Percentiles rank a stretch among this genome's conserved stretches.
Evolutionary conservation across 345 rosid genomes (phyloP).

Genomic region (Chamaenerion angustifolium): DNA sequence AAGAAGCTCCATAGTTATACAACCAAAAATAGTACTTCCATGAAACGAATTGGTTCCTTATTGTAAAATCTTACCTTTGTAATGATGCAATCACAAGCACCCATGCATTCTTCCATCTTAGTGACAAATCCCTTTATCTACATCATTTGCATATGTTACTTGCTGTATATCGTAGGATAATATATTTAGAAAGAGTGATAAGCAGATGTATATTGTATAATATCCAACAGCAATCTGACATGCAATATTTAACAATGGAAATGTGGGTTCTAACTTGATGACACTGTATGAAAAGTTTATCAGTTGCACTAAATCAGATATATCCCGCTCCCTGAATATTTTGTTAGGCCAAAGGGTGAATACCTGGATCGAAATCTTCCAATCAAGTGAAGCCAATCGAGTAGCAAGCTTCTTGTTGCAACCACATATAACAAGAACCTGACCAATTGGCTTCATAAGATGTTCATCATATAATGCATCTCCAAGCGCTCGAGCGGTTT

Average conservation of each 20-base stretch:
- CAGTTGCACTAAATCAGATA: too few relatives aligned
- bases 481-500: slow-evolving; percentile 79
- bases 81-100: slow-evolving; percentile 95
- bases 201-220: too few relatives aligned
- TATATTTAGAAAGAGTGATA: too few relatives aligned
- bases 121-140: slow-evolving; percentile 89
- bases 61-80: slow-evolving; percentile 51
- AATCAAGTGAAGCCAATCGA: slow-evolving; percentile 53
- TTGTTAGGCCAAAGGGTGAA: too few relatives aligned
- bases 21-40: not conserved
- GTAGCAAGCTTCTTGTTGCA: slow-evolving; percentile 67
- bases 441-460: slow-evolving; percentile 74
- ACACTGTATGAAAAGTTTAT: too few relatives aligned
- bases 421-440: slow-evolving; percentile 84
- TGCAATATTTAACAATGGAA: too few relatives aligned
- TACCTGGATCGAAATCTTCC: slow-evolving; percentile 96
- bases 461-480: slow-evolving; percentile 66
- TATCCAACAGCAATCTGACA: too few relatives aligned
- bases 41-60: not conserved
- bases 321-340: too few relatives aligned
- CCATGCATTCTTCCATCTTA: slow-evolving; percentile 98
- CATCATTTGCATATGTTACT: not conserved
- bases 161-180: too few relatives aligned
- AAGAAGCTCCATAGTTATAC: not conserved
- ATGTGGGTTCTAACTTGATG: too few relatives aligned